Percentiles rank a stretch among this genome's conserved stretches.
phyloP scores from a whole-genome alignment of 495 filamentous ascomycete species.

The Stereocaulon alpinum region DNA sequence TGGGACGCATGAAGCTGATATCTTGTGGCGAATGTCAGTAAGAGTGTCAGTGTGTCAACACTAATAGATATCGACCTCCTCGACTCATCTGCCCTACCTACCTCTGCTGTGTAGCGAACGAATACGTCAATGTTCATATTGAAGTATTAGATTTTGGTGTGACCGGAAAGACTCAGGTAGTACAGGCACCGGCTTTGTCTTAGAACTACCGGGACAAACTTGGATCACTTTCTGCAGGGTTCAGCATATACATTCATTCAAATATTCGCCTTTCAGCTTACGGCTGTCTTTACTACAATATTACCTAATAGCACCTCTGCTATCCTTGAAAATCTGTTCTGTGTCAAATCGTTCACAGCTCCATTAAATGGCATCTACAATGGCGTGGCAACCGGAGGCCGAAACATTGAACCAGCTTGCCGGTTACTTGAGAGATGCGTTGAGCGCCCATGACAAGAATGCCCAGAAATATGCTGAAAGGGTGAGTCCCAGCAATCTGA shows the following conservation, averaged over 20 bases:
- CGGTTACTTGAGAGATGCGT: conserved; percentile 79
- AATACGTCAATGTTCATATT: background rate
- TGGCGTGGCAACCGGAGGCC: conserved; percentile 89
- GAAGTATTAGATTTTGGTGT: background rate
- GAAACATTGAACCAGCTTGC: conserved; percentile 82
- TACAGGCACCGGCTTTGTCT: background rate
- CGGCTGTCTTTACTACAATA: no score
- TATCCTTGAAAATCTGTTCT: background rate
- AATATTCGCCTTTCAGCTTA: background rate
- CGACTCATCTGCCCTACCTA: background rate
- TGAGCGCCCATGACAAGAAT: conserved; percentile 66
- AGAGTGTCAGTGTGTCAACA: no score
- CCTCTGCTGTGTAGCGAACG: background rate
- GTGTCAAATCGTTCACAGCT: background rate
- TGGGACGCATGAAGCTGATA: background rate
- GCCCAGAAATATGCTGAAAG: conserved; percentile 74
- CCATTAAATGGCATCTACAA: conserved; percentile 26
- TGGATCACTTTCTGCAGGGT: background rate
- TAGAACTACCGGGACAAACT: background rate
- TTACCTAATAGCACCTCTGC: background rate
- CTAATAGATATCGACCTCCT: no score
- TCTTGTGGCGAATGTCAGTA: background rate
- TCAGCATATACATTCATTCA: conserved; percentile 1
- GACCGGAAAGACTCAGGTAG: background rate
- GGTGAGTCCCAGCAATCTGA: conserved; percentile 35